Conservation (phyloP, 2,329 filamentous ascomycete species). For the Albophoma yamanashiensis region DNA sequence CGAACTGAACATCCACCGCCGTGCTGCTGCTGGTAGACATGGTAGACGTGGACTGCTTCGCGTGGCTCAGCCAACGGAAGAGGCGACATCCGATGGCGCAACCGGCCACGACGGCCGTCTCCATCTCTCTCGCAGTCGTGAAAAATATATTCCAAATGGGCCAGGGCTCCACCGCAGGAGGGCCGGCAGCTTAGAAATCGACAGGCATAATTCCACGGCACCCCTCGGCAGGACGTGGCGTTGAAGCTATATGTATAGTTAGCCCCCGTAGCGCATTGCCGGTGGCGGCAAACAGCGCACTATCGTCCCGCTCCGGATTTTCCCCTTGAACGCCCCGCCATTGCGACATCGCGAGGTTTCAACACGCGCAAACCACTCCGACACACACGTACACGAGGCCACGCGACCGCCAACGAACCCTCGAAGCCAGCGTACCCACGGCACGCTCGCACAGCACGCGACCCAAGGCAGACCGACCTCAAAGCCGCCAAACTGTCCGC, state of each 20-base stretch:
- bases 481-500: constrained; percentile 82
- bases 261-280: not conserved
- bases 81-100: not conserved
- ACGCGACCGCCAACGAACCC: not conserved
- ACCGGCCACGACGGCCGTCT: not conserved
- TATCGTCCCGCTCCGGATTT: not conserved
- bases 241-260: not conserved
- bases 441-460: not conserved
- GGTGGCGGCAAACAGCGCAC: not conserved
- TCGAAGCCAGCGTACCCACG: not conserved
- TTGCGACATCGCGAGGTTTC: not conserved
- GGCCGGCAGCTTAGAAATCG: not conserved
- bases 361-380: not conserved
- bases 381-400: not conserved
- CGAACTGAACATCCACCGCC: no score
- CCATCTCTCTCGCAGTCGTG: not conserved
- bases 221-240: not conserved
- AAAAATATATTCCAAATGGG: not conserved
- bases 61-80: not conserved
- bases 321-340: not conserved
- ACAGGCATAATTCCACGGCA: not conserved
- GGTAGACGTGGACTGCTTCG: no score
- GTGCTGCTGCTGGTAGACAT: no score
- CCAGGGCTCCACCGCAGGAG: not conserved
- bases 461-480: not conserved